Percentiles rank a stretch among this genome's conserved stretches.
These are phyloP conservation scores for Naumovozyma castellii DNA, from an alignment of 805 yeast species.

Conservation along the genomic window DNA sequence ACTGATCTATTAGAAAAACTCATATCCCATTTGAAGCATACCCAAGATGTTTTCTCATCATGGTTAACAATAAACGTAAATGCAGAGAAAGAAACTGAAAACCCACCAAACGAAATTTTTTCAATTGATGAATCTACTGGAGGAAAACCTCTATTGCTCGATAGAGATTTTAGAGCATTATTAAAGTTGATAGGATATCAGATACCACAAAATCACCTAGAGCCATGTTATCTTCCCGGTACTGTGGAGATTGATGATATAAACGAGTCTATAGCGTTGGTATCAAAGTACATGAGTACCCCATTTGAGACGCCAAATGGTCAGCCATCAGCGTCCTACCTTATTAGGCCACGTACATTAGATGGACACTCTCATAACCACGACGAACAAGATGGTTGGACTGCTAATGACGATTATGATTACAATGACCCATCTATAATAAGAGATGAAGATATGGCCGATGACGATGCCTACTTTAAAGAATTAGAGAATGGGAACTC, in stretches of 20 bases:
- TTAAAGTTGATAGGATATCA: constrained; percentile 16
- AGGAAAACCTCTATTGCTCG: constrained; percentile 11
- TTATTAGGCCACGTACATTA: constrained; percentile 12
- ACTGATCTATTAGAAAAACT: constrained; percentile 15
- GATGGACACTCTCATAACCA: background rate
- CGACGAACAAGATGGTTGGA: constrained; percentile 17
- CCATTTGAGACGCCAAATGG: constrained; percentile 26
- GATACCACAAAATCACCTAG: constrained; percentile 13
- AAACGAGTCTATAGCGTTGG: constrained; percentile 6
- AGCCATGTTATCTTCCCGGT: constrained; percentile 16
- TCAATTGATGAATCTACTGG: background rate
- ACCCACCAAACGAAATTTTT: constrained; percentile 13
- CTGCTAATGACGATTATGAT: constrained; percentile 14
- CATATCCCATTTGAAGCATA: constrained; percentile 11
- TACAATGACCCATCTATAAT: constrained; percentile 16
- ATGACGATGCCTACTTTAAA: constrained; percentile 23
- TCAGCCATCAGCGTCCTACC: constrained; percentile 19
- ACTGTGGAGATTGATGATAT: constrained; percentile 8
- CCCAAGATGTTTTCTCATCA: constrained; percentile 11
- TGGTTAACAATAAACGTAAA: constrained; percentile 9
- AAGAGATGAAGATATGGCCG: constrained; percentile 7
- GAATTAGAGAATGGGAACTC: constrained; percentile 11
- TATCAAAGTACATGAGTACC: constrained; percentile 16
- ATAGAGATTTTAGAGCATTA: constrained; percentile 24
- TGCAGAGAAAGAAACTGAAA: constrained; percentile 6